Conservation (phyloP, 768 basidiomycete genomes). For the Boletus speciosus region DNA sequence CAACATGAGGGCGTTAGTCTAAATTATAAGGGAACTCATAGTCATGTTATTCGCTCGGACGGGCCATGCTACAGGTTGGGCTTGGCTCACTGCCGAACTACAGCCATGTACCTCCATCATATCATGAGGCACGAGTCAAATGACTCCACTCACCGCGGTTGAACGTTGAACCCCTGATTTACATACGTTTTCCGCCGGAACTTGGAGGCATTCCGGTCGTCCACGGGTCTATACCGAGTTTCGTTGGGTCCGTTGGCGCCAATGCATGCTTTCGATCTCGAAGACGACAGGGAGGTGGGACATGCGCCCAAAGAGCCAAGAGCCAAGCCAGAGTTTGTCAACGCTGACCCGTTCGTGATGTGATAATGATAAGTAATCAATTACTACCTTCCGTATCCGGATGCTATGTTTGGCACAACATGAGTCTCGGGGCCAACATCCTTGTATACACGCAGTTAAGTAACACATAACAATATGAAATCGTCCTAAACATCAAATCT, state of each 20-base stretch:
- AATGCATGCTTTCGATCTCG: not conserved
- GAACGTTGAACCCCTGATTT: not conserved
- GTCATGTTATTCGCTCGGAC: not conserved
- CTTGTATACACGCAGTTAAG: not conserved
- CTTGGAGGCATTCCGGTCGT: not conserved
- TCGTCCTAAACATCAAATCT: constrained; percentile 32
- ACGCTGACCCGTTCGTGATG: not conserved
- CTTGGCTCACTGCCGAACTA: constrained; percentile 11
- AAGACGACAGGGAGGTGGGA: not conserved
- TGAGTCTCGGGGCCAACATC: not conserved
- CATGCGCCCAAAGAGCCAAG: constrained; percentile 11
- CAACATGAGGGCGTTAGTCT: not conserved
- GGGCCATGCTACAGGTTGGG: not conserved
- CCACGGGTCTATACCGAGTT: not conserved
- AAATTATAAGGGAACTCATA: constrained; percentile 4
- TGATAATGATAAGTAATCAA: not conserved
- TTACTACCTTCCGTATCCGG: constrained; percentile 17
- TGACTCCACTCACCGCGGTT: constrained; percentile 5
- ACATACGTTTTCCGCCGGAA: not conserved
- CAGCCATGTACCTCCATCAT: constrained; percentile 3
- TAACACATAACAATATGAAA: not conserved
- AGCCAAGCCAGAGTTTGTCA: constrained; percentile 5
- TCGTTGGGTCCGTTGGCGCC: not conserved
- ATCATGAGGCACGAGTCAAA: not conserved
- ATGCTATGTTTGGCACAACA: not conserved